Conservation (phyloP, 2,329 filamentous ascomycete species). For the Pseudogymnoascus sp. region DNA sequence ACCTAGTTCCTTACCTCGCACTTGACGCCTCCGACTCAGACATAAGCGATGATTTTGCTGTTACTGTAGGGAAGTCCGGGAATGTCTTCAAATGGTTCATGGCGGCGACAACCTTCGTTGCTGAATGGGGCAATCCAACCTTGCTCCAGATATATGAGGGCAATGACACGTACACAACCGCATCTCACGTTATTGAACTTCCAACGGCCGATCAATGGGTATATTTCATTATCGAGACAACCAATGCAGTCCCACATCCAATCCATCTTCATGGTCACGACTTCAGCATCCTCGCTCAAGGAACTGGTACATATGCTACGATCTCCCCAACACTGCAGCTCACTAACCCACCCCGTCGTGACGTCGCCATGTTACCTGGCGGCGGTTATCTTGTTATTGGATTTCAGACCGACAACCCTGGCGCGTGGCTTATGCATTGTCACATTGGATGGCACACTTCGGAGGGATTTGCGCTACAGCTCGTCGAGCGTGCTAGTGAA, state of each 20-base stretch:
- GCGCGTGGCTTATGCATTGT: slow-evolving; percentile 30
- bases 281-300: slow-evolving; percentile 42
- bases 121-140: slow-evolving; percentile 43
- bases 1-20: slow-evolving; percentile 23
- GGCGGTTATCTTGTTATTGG: slow-evolving; percentile 27
- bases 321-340: slow-evolving; percentile 23
- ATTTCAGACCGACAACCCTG: slow-evolving; percentile 28
- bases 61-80: slow-evolving; percentile 22
- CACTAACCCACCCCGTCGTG: slow-evolving; percentile 44
- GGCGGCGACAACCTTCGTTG: slow-evolving; percentile 39
- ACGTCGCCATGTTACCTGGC: slow-evolving; percentile 41
- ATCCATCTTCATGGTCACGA: slow-evolving; percentile 47
- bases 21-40: slow-evolving; percentile 13
- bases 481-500: slow-evolving; percentile 34
- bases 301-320: slow-evolving; percentile 35
- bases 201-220: slow-evolving; percentile 24
- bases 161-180: slow-evolving; percentile 19
- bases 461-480: slow-evolving; percentile 44
- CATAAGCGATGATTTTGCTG: slow-evolving; percentile 25
- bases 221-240: slow-evolving; percentile 25
- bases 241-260: slow-evolving; percentile 20
- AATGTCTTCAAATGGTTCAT: slow-evolving; percentile 41
- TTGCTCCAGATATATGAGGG: slow-evolving; percentile 28
- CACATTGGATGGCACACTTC: slow-evolving; percentile 46
- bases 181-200: slow-evolving; percentile 22